These are phyloP conservation scores for Crinitomyces ghanaensis DNA, from an alignment of 805 yeast genomes.

Conservation along the genomic window DNA sequence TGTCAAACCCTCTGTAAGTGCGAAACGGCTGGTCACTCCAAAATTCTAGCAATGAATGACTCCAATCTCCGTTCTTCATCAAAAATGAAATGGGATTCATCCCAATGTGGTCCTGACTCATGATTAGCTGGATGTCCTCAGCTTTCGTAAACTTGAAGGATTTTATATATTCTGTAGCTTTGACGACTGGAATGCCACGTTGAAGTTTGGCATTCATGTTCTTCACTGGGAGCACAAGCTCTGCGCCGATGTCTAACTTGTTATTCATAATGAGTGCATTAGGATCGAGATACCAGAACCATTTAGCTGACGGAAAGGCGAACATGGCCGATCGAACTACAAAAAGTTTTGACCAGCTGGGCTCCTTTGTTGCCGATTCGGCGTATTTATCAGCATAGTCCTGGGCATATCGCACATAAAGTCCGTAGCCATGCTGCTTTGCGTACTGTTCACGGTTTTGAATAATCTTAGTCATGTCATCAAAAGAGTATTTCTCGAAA, in stretches of 20 bases:
- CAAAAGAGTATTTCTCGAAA: slow-evolving; percentile 53
- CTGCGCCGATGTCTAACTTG: slow-evolving; percentile 45
- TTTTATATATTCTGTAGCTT: slow-evolving; percentile 23
- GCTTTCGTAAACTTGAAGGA: slow-evolving; percentile 55
- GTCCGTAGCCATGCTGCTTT: slow-evolving; percentile 65
- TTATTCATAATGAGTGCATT: slow-evolving; percentile 67
- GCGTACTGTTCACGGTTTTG: slow-evolving; percentile 89
- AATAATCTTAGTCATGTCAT: slow-evolving; percentile 53
- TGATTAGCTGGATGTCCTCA: slow-evolving; percentile 42
- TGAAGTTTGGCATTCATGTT: slow-evolving; percentile 51
- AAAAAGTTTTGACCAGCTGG: slow-evolving; percentile 52
- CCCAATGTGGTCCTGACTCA: slow-evolving; percentile 59
- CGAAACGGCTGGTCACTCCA: slow-evolving; percentile 68
- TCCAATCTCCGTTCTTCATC: slow-evolving; percentile 51
- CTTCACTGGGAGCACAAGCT: slow-evolving; percentile 49
- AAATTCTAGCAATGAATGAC: slow-evolving; percentile 62
- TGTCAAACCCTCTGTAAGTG: slow-evolving; percentile 43
- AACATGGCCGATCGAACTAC: slow-evolving; percentile 79
- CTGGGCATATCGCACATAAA: slow-evolving; percentile 74
- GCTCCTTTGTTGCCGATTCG: slow-evolving; percentile 12
- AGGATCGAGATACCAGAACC: slow-evolving; percentile 75
- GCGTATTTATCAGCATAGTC: slow-evolving; percentile 41
- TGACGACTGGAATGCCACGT: slow-evolving; percentile 61
- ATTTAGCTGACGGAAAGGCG: slow-evolving; percentile 84
- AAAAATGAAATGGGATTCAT: slow-evolving; percentile 62